These are phyloP conservation scores for Betula pendula DNA, from an alignment of 306 rosid genomes.

Conservation along the genomic window DNA sequence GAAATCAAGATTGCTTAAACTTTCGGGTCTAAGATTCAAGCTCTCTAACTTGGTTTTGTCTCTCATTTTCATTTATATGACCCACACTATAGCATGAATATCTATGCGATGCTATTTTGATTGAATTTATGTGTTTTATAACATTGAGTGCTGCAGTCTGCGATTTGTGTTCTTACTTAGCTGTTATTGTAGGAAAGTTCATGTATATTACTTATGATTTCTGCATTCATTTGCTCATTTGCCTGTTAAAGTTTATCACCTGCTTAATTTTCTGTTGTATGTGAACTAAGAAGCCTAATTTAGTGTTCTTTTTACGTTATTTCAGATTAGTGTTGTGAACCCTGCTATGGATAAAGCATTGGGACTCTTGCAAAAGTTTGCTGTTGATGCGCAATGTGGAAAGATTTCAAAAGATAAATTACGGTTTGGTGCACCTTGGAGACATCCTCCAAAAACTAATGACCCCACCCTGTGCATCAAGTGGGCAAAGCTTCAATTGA, in stretches of 20 bases:
- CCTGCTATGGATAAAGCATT: constrained; percentile 90
- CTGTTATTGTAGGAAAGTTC: background rate
- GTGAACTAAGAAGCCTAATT: constrained; percentile 29
- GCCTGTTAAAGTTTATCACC: constrained; percentile 18
- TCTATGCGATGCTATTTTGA: background rate
- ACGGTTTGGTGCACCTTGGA: constrained; percentile 98
- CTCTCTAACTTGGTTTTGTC: background rate
- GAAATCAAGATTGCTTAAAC: background rate
- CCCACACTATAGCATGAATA: background rate
- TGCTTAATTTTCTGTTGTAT: constrained; percentile 13
- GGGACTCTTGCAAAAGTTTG: constrained; percentile 74
- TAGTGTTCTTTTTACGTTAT: constrained; percentile 31
- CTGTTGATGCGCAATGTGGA: constrained; percentile 60
- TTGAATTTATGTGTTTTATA: background rate
- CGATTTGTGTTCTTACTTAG: background rate
- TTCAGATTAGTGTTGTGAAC: constrained; percentile 76
- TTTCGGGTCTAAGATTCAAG: background rate
- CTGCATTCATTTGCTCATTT: background rate
- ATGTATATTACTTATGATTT: background rate
- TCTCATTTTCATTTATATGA: background rate
- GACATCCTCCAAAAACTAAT: constrained; percentile 76
- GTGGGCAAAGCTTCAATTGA: constrained; percentile 91
- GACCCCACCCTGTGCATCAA: constrained; percentile 52
- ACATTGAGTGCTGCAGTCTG: background rate
- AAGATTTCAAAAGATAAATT: constrained; percentile 65